phyloP scores from a whole-genome alignment of 2,329 filamentous ascomycete species.

The Cryphonectria parasitica region DNA sequence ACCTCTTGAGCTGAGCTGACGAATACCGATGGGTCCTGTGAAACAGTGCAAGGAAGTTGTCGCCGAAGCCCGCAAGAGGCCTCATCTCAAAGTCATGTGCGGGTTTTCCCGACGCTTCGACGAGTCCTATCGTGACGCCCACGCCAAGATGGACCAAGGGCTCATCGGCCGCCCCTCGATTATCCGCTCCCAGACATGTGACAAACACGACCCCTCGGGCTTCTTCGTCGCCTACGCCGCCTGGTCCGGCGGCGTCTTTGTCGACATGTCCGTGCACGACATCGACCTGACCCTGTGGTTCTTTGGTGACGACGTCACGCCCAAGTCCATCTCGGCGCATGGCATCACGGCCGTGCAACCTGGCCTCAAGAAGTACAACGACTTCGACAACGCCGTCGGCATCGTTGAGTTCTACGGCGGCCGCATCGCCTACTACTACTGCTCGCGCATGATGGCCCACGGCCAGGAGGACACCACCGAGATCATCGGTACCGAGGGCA shows the following conservation, averaged over 20 bases:
- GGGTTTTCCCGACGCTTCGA: constrained; percentile 71
- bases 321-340: constrained; percentile 59
- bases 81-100: constrained; percentile 67
- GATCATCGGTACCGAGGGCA: constrained; percentile 69
- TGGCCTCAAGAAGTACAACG: constrained; percentile 59
- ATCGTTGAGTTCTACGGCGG: constrained; percentile 68
- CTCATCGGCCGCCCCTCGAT: constrained; percentile 63
- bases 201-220: constrained; percentile 66
- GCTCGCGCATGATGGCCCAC: constrained; percentile 67
- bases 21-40: not conserved
- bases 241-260: constrained; percentile 70
- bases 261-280: constrained; percentile 73
- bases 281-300: constrained; percentile 70
- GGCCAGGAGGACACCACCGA: constrained; percentile 71
- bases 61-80: constrained; percentile 56
- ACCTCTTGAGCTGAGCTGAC: not conserved
- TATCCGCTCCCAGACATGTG: constrained; percentile 68
- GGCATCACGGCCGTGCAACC: constrained; percentile 64
- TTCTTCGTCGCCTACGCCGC: constrained; percentile 72
- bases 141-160: constrained; percentile 54
- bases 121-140: constrained; percentile 65
- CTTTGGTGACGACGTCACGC: constrained; percentile 56
- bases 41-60: constrained; percentile 50
- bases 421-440: constrained; percentile 67
- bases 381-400: constrained; percentile 66